These are phyloP conservation scores for Ustilago nuda DNA, from an alignment of 1,284 basidiomycete species.

Conservation along the genomic window DNA sequence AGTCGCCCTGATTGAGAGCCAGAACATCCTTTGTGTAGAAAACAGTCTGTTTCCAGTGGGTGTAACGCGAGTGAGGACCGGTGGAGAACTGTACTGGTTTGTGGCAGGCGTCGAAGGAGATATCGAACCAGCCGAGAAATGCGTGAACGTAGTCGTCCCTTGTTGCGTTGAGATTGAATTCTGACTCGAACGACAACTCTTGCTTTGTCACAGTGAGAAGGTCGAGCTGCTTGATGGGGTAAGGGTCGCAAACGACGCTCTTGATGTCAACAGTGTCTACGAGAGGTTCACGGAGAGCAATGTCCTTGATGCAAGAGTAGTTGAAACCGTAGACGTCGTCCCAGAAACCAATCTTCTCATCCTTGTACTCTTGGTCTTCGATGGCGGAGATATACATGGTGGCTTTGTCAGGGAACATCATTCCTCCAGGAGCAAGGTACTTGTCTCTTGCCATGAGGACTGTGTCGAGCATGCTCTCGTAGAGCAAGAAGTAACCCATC, in stretches of 20 bases:
- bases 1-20: constrained; percentile 62
- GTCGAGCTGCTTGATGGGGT: constrained; percentile 75
- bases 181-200: constrained; percentile 85
- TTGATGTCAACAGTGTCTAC: constrained; percentile 86
- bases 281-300: constrained; percentile 93
- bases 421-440: constrained; percentile 85
- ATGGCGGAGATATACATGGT: constrained; percentile 95
- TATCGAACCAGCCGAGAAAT: constrained; percentile 99
- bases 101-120: constrained; percentile 94
- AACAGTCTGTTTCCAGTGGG: constrained; percentile 70
- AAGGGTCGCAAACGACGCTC: constrained; percentile 68
- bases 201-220: constrained; percentile 93
- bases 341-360: constrained; percentile 97
- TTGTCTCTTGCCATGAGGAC: constrained; percentile 96
- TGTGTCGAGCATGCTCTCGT: constrained; percentile 99
- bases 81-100: constrained; percentile 80
- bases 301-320: constrained; percentile 99
- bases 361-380: constrained; percentile 99
- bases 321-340: constrained; percentile 99
- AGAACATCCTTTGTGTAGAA: constrained; percentile 68
- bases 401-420: constrained; percentile 96
- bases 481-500: constrained; percentile 86
- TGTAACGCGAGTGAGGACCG: constrained; percentile 67
- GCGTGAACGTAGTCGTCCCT: constrained; percentile 94
- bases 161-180: constrained; percentile 84